Evolutionary conservation across 2,329 filamentous ascomycete species (phyloP), one percentile per base, ranked within the genome.

Genomic region (Tolypocladium amazonense): DNA sequence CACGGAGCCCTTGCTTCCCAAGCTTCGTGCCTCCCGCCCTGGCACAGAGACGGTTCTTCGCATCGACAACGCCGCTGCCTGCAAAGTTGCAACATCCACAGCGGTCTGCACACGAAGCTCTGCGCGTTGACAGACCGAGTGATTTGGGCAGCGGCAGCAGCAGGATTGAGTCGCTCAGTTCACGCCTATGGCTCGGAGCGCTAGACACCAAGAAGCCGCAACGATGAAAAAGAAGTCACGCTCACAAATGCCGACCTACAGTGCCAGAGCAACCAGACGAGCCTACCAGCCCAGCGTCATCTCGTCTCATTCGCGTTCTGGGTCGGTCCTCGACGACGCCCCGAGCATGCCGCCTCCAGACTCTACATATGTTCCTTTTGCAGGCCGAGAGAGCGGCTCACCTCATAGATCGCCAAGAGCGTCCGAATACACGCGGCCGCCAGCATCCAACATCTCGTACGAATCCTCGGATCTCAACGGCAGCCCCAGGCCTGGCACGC

Each of bases 381-480:
- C 79, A 41, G 75, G 76, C 45, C 72, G 76, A 59, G 78, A 76
- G 54, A 67, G 60, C 39, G 68, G 66, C 59, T 75, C 86, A 7
- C 83, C 83, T 0, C 80, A 81, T 1, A 77, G 84, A 0, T 79
- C 80, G 20, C 75, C 77, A 61, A 69, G 72, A 56, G 70, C 72
- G 58, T 77, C 76, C 1, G 89, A 92, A 62, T 90, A 89, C 73
- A 73, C 81, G 35, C 82, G 89, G 57, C 88, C 89, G 11, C 87
- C 90, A 3, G 84, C 89, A 1, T 84, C 86, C 0, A 86, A 80
- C 64, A 77, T 88, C 30, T 81, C 86, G 4, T 97, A 94, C 73
- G 94, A 97, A 73, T 90, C 92, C 0, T 81, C 87, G 27, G 92
- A 97, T 66, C 75, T 97, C 61, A 93, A 97, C 68, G 94, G 94